phyloP scores from a whole-genome alignment of 225 moss, liverwort and hornwort genomes.

The Polytrichum commune region DNA sequence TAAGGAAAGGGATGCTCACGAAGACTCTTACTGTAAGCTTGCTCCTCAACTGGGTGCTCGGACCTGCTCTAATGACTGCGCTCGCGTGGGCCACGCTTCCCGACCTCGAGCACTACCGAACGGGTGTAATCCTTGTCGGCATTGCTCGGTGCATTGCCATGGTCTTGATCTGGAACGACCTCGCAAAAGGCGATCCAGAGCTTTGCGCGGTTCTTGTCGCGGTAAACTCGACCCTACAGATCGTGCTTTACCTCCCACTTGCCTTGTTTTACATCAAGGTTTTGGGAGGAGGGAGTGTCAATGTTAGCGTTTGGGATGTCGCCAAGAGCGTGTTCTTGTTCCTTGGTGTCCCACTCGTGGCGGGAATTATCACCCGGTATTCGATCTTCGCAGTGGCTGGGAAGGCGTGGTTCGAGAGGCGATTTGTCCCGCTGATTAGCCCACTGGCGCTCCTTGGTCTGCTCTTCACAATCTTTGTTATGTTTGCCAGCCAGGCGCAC shows the following conservation, averaged over 20 bases:
- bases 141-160: constrained; percentile 81
- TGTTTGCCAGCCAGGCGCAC: constrained; percentile 84
- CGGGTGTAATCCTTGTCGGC: constrained; percentile 75
- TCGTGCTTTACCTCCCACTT: constrained; percentile 64
- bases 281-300: constrained; percentile 45
- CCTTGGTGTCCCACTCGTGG: constrained; percentile 60
- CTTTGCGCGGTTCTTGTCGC: constrained; percentile 75
- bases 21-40: constrained; percentile 56
- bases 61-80: constrained; percentile 82
- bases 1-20: constrained; percentile 50
- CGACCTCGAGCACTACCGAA: constrained; percentile 71
- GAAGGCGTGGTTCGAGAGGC: constrained; percentile 64
- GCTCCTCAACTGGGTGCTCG: constrained; percentile 68
- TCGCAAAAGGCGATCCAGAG: constrained; percentile 61
- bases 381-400: constrained; percentile 37
- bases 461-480: constrained; percentile 72
- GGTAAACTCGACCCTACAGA: constrained; percentile 68
- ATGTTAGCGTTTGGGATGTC: constrained; percentile 59
- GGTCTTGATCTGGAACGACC: constrained; percentile 90
- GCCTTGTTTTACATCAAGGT: constrained; percentile 78
- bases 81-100: constrained; percentile 93
- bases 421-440: constrained; percentile 59
- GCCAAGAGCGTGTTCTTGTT: constrained; percentile 74
- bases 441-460: constrained; percentile 71
- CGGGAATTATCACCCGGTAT: constrained; percentile 52